Evolutionary conservation across 345 rosid species (phyloP), one percentile per base, ranked within the genome.

Genomic region (Citrus sp.): DNA sequence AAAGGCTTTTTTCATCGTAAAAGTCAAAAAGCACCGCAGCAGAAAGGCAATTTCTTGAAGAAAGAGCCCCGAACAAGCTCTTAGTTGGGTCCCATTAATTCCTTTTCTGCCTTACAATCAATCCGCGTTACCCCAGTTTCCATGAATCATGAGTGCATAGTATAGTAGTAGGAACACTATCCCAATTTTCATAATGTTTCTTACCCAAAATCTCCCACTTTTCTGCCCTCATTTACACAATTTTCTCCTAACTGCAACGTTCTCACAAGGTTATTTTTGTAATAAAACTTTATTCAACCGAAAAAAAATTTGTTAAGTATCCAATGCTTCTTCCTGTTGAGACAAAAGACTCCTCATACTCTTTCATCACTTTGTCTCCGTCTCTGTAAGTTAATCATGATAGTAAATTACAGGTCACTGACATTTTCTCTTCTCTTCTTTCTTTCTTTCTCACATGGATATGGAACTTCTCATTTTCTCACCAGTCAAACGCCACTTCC

Each of bases 381-480:
- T 32, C 55, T 72, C 22, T 40, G 28, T 28, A 32, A 38, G 25
- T 32, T 42, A 27, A 25, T 35, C 72, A 68, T 69, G 62, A 77
- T 79, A 81, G 73, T 62, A 60, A 60, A 68, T 82, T 77, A 56
- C 79, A 79, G 79, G 74, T 59, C 80, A 37, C 78, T 80, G 76
- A 67, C 78, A 67, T 71, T 72, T 74, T 32, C 80, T 28, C 79
- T 80, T 46, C 62, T 58, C 0, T n/a, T 73, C 72, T 72, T 78
- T 25, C 75, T 70, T 74, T 74, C 85, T 54, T 82, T 82, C 80
- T 83, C 92, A 28, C 80, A 78, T 86, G 93, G 82, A 76, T 78
- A 78, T 86, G 93, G 83, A 76, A 84, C 80, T 79, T 67, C 90
- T 27, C 75, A 75, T 67, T 81, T 84, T 71, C 85, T 71, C 82